phyloP scores from a whole-genome alignment of 192 early-diverging fungal species.

The Backusella mclennaniae region DNA sequence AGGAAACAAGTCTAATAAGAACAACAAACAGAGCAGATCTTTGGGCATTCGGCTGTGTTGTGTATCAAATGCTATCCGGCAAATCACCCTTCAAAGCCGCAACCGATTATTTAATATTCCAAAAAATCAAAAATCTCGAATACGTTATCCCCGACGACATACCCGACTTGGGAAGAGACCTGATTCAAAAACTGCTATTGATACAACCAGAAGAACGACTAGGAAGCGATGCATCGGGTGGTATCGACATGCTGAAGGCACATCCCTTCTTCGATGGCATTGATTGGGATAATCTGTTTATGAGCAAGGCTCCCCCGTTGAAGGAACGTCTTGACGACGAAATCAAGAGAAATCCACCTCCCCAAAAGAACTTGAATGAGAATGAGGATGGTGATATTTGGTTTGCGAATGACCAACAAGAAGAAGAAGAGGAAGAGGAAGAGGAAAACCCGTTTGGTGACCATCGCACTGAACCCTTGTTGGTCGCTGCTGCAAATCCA shows the following conservation, averaged over 20 bases:
- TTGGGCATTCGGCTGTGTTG: constrained; percentile 88
- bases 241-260: constrained; percentile 60
- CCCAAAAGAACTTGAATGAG: constrained; percentile 23
- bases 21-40: constrained; percentile 58
- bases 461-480: not conserved
- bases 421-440: not conserved
- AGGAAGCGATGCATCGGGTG: constrained; percentile 53
- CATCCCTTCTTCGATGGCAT: constrained; percentile 86
- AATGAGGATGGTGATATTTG: constrained; percentile 10
- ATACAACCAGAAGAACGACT: constrained; percentile 60
- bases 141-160: constrained; percentile 82
- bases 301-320: constrained; percentile 38
- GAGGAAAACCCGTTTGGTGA: constrained; percentile 4
- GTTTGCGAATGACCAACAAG: not conserved
- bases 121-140: constrained; percentile 88
- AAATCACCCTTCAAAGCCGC: constrained; percentile 91
- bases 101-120: constrained; percentile 97
- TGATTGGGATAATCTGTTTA: constrained; percentile 64
- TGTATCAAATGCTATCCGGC: constrained; percentile 89
- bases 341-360: not conserved
- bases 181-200: constrained; percentile 77
- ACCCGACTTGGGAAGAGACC: constrained; percentile 62
- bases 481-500: not conserved
- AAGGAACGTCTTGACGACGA: constrained; percentile 14
- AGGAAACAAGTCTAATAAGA: not conserved